Evolutionary conservation across 2,329 filamentous ascomycete species (phyloP), one percentile per base, ranked within the genome.

Genomic region (Dryadomyces quercivorus): DNA sequence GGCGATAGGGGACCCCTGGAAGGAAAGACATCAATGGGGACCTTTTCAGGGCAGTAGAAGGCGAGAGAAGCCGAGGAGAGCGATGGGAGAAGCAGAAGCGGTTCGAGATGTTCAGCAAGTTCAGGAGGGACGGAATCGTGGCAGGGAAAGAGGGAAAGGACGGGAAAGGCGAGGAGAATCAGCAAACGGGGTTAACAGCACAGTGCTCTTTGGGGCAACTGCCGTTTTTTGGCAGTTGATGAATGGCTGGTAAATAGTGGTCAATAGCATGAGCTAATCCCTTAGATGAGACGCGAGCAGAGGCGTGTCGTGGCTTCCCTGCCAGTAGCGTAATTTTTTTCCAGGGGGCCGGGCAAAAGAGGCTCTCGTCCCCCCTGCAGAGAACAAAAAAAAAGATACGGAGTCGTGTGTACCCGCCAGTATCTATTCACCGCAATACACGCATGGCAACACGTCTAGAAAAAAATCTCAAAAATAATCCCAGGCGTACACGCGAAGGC

Each of bases 1-100:
- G 53, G 51, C 47, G 55, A 53, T 57, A 59, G 55, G 54, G 53
- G 52, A 53, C 52, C 53, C 58, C 53, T 58, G 52, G 50, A 58
- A 52, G 52, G 50, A 51, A 57, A 59, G 54, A 57, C 56, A 60
- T 62, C 51, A 54, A 57, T 36, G 26, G 34, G 16, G 22, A 40
- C 36, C 36, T 40, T 15, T 15, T n/a, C 6, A 50, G n/a, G 26
- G 21, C 2, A 16, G 9, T 8, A 13, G 16, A 36, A 20, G 8
- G 47, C 6, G 12, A 50, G 7, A 9, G 13, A 16, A 16, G 36
- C 15, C 10, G 10, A 7, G 36, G 9, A 12, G 36, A 13, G 21
- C 15, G 34, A 5, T 38, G 7, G 3, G 18, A 26, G 36, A 50
- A 13, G 36, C 9, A 38, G 48, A 50, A n/a, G 18, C 5, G 36